A percentile compares a stretch with the other conserved stretches of the same genome.
Conservation (phyloP, 2,329 filamentous ascomycete genomes). For the Cordyceps farinosa region DNA sequence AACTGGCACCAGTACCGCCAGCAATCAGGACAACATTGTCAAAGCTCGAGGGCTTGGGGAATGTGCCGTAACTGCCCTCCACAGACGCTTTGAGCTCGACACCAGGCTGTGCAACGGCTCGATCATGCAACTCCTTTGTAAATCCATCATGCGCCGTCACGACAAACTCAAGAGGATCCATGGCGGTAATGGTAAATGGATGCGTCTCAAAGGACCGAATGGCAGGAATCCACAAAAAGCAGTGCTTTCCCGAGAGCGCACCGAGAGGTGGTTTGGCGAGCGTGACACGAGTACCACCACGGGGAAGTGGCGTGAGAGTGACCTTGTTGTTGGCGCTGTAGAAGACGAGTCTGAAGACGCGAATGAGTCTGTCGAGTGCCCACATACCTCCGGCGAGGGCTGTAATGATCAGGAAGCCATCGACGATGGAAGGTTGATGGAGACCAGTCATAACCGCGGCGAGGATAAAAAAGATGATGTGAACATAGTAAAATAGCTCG, state of each 20-base stretch:
- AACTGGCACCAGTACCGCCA: constrained; percentile 59
- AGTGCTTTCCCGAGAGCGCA: constrained; percentile 55
- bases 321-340: constrained; percentile 50
- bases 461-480: constrained; percentile 47
- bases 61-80: constrained; percentile 57
- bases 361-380: constrained; percentile 48
- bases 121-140: constrained; percentile 51
- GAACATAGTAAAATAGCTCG: constrained; percentile 53
- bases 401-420: constrained; percentile 41
- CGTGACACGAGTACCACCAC: constrained; percentile 53
- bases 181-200: constrained; percentile 58
- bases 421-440: constrained; percentile 47
- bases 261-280: constrained; percentile 46
- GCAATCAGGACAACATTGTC: constrained; percentile 58
- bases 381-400: constrained; percentile 45
- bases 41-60: constrained; percentile 48
- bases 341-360: constrained; percentile 40
- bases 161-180: constrained; percentile 54
- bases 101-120: constrained; percentile 48
- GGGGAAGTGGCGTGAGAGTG: constrained; percentile 49
- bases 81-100: constrained; percentile 47
- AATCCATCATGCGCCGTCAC: constrained; percentile 58
- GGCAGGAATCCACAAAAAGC: constrained; percentile 60
- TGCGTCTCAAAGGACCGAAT: constrained; percentile 57
- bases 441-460: constrained; percentile 46